A percentile compares a stretch with the other conserved stretches of the same genome.
phyloP scores from a whole-genome alignment of 495 filamentous ascomycete species.

The Podospora pseudopauciseta region DNA sequence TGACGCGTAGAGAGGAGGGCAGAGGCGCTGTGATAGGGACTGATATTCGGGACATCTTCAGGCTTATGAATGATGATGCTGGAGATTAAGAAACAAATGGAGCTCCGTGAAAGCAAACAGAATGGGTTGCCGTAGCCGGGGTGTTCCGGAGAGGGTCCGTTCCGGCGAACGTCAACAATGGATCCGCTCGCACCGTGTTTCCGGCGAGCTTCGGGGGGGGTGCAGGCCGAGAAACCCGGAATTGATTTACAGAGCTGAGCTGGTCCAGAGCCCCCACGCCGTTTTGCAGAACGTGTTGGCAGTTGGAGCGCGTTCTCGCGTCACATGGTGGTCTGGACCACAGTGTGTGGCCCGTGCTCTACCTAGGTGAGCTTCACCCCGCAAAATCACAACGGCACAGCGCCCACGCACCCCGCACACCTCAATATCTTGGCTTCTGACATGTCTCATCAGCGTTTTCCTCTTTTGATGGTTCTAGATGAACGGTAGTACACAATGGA shows the following conservation, averaged over 20 bases:
- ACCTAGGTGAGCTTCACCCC: conserved; percentile 2
- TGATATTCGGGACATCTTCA: conserved; percentile 42
- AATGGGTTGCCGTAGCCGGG: neutral
- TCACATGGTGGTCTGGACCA: neutral
- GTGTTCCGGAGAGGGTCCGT: neutral
- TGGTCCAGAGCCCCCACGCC: neutral
- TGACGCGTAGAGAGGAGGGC: conserved; percentile 54
- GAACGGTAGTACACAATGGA: neutral
- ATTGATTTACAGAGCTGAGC: neutral
- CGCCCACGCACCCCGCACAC: conserved; percentile 1
- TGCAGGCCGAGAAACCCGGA: neutral
- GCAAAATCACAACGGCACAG: neutral
- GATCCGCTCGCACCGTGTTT: neutral
- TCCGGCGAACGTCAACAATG: neutral
- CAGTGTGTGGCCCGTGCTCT: neutral
- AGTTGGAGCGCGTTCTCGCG: neutral
- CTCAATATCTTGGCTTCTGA: conserved; percentile 3
- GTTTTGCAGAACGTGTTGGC: neutral
- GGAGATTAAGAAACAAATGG: neutral
- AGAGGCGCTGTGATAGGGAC: conserved; percentile 46
- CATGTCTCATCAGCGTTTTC: neutral
- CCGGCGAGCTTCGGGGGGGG: neutral
- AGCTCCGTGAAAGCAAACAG: neutral
- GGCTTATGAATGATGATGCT: neutral
- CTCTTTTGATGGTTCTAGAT: neutral